Evolutionary conservation across 306 rosid species (phyloP), one percentile per base, ranked within the genome.

Genomic region (Vicia faba): DNA sequence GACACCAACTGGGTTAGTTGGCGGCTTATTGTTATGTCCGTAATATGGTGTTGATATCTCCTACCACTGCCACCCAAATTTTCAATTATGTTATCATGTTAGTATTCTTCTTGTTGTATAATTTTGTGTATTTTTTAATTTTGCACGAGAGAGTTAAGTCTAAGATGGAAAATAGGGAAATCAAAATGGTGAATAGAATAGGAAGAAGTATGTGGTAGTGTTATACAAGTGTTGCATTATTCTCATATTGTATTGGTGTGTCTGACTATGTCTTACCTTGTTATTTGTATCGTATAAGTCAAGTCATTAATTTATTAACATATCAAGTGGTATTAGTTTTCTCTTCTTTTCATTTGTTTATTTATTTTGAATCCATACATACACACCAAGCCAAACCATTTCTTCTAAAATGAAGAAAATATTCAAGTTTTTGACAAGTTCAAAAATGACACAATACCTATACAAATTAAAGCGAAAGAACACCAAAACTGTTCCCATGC

Each of bases 1-100:
- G 62, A 68, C 74, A 0, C 75, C 75, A 4, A 33, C 25, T 43
- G 71, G 80, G 8, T 14, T 5, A 61, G 4, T 75, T 1, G 57
- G 75, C 0, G 2, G 3, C 1, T 1, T 40, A 2, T 38, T 40
- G 71, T 10, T 75, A 51, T 43, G 5, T 61, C 26, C 41, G 43
- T 19, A 53, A 73, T 29, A 11, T 75, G 64, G 7, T 0, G 60
- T 28, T 75, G 11, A 28, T 72, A 72, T 73, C 66, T 0, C 78
- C 72, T 23, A 68, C 26, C 18, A 0, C 7, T 50, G 59, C 40
- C 12, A 35, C 40, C 31, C 0, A 4, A 13, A 0, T 0, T 11
- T 25, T 12, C 31, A 23, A 11, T 57, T 18, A 1, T 3, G 9
- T 44, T 35, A n/a, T n/a, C n/a, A n/a, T n/a, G n/a, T 0, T 45